Percentiles rank a stretch among this genome's conserved stretches.
These are phyloP conservation scores for Nakaseomyces glabratus DNA, from an alignment of 1,139 yeast genomes.

Conservation along the genomic window DNA sequence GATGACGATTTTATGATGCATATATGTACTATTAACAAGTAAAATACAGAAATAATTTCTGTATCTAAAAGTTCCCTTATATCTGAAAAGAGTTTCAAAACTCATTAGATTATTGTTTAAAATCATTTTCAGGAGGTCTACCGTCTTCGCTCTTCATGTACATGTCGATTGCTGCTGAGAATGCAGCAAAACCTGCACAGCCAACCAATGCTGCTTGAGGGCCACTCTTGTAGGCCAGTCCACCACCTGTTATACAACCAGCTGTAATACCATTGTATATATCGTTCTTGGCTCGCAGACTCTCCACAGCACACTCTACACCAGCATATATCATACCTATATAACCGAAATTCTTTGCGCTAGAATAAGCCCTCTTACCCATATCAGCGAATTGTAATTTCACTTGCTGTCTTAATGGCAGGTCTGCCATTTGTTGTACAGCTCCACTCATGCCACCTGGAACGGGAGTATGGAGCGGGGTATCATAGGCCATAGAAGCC, in stretches of 20 bases:
- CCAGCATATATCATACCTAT: conserved; percentile 93
- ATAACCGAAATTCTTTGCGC: conserved; percentile 91
- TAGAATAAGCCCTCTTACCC: conserved; percentile 76
- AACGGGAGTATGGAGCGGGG: conserved; percentile 30
- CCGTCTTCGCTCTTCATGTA: conserved; percentile 82
- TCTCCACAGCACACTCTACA: conserved; percentile 85
- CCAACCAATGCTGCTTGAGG: conserved; percentile 90
- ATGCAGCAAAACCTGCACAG: conserved; percentile 97
- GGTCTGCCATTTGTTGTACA: conserved; percentile 40
- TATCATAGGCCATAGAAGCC: conserved; percentile 64
- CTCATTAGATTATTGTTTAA: conserved; percentile 74
- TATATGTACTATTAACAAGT: too few species aligned
- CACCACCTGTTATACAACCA: conserved; percentile 96
- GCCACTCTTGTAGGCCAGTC: conserved; percentile 83
- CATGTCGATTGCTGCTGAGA: conserved; percentile 85
- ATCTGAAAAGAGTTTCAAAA: too few species aligned
- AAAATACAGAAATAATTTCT: too few species aligned
- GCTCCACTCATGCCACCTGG: conserved; percentile 42
- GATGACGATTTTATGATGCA: too few species aligned
- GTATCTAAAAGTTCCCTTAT: too few species aligned
- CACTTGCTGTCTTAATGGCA: conserved; percentile 91
- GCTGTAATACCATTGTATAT: conserved; percentile 87
- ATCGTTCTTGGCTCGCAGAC: conserved; percentile 75
- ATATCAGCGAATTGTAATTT: conserved; percentile 83
- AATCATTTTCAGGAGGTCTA: conserved; percentile 81